These are phyloP conservation scores for Tetrahymena thermophila DNA, from an alignment of 73 alveolate species.

Conservation along the genomic window DNA sequence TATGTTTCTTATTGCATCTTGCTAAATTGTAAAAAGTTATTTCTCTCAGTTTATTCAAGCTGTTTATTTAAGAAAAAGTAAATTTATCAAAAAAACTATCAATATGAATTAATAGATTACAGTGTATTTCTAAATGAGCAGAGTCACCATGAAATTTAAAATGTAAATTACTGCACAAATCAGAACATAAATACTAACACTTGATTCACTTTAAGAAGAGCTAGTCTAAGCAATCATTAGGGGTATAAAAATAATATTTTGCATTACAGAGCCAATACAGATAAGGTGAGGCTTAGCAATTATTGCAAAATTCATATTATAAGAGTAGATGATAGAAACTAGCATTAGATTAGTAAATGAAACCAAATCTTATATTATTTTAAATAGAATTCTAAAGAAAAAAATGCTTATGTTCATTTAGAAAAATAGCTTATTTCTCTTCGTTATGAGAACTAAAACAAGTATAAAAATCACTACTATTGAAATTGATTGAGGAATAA, in stretches of 20 bases:
- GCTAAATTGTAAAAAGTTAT: background rate
- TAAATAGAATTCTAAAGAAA: background rate
- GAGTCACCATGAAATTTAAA: background rate
- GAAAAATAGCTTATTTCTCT: background rate
- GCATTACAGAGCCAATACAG: background rate
- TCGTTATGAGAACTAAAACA: background rate
- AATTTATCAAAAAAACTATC: background rate
- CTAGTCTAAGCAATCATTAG: background rate
- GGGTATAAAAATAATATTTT: background rate
- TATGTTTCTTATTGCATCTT: background rate
- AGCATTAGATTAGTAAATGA: background rate
- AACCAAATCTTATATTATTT: background rate
- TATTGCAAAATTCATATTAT: background rate
- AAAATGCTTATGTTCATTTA: background rate
- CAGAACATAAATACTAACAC: background rate
- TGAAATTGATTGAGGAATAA: background rate
- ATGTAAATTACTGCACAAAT: background rate
- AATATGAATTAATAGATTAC: background rate
- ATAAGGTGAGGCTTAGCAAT: background rate
- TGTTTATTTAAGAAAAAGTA: background rate
- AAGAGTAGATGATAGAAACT: background rate
- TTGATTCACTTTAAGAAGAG: background rate
- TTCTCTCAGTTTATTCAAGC: background rate
- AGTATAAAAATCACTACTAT: background rate
- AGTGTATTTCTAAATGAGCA: background rate